Evolutionary conservation across 345 rosid genomes (phyloP), one percentile per base, ranked within the genome.

Genomic region (Eucalyptus pumila): DNA sequence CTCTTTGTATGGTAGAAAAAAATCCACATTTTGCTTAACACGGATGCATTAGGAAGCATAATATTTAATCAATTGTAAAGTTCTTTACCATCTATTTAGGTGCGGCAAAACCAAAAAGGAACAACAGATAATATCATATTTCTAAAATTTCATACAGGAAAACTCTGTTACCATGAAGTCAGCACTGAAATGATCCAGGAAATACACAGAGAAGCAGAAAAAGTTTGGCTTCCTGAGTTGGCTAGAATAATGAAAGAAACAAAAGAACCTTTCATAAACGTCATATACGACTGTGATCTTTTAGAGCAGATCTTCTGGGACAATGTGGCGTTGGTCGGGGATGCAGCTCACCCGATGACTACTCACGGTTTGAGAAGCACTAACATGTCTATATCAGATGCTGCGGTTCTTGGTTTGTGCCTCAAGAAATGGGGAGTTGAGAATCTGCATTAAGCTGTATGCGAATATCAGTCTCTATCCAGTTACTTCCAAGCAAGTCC

Each of bases 331-430:
- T 90, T 96, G 30, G 89, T 94, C 4, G 99, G 98, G 52, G 99
- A 96, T 76, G 96, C 98, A 2, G 96, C 98, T 85, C 99, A 96
- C 90, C 98, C 98, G 21, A 94, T 94, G 8, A 94, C 96, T 50
- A 97, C 99, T 88, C 98, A 95, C 80, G 94, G 97, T 12, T 32
- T 93, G 67, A 91, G 99, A 92, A 97, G 99, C 92, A 96, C 97
- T 37, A 97, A 96, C 94, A 94, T 97, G 97, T 95, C 97, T 16
- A 48, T 96, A 87, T 44, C 94, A 58, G 97, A 97, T 89, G 97
- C 97, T 5, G 93, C 89, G 50, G 94, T 94, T 56, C 90, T 96
- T 44, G 97, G 98, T 32, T 91, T 93, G 72, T 95, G 97, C 94
- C 90, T 96, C 37, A 88, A 89, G 88, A 94, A 93, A 85, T 91